These are phyloP conservation scores for Luffa acutangula DNA, from an alignment of 306 rosid genomes.

Conservation along the genomic window DNA sequence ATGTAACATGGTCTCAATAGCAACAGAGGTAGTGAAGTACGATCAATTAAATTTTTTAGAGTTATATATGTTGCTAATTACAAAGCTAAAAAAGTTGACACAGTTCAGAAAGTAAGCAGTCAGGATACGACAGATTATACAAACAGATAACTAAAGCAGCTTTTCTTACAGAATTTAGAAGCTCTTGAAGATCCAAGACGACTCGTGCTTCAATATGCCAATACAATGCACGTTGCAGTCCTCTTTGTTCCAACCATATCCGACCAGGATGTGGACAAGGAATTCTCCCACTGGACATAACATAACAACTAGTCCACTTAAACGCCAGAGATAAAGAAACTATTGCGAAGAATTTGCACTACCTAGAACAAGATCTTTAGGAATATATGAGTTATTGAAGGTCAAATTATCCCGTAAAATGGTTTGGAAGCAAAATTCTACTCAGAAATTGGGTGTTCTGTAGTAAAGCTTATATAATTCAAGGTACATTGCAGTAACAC, in stretches of 20 bases:
- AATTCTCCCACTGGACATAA: slow-evolving; percentile 48
- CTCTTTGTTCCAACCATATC: slow-evolving; percentile 94
- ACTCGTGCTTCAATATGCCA: slow-evolving; percentile 99
- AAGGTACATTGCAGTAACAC: not conserved
- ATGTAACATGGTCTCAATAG: not conserved
- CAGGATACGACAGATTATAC: not conserved
- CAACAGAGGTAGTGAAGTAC: not conserved
- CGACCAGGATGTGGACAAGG: slow-evolving; percentile 87
- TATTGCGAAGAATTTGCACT: not conserved
- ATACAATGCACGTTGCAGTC: slow-evolving; percentile 80
- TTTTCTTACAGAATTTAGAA: slow-evolving; percentile 44
- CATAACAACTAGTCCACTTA: not conserved
- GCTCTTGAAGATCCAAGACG: slow-evolving; percentile 86
- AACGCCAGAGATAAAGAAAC: not conserved
- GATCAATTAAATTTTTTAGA: not conserved
- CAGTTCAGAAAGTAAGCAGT: not conserved
- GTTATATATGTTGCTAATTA: not conserved
- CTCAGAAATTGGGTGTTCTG: not conserved
- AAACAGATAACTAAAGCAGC: not conserved
- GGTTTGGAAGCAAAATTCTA: not conserved
- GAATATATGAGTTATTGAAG: not conserved
- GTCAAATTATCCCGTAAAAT: not conserved
- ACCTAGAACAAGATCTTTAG: not conserved
- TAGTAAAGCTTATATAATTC: not conserved
- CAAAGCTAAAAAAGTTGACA: not conserved